A percentile compares a stretch with the other conserved stretches of the same genome.
Evolutionary conservation across 495 filamentous ascomycete species (phyloP).

Genomic region (Penicillium ochrochloron): DNA sequence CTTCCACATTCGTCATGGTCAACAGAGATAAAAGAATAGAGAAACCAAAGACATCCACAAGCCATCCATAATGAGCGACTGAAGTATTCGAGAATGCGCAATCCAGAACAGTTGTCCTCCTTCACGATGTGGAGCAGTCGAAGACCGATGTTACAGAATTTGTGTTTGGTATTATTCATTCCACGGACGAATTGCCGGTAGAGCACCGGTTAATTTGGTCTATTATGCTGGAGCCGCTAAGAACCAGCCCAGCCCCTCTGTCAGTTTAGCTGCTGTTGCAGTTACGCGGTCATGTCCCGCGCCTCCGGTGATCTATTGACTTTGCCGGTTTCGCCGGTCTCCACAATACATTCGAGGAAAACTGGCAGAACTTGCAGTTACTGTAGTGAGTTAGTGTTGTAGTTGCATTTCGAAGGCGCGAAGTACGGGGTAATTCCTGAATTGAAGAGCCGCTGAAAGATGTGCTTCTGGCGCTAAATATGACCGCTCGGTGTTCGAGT

Average conservation of each 20-base stretch:
- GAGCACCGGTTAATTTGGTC: neutral
- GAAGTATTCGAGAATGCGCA: neutral
- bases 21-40: neutral
- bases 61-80: constrained; percentile 4
- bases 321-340: constrained; percentile 5
- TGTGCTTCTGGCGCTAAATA: neutral
- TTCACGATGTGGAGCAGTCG: constrained; percentile 7
- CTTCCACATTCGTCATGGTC: neutral
- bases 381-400: neutral
- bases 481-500: neutral
- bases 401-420: neutral
- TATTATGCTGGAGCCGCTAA: neutral
- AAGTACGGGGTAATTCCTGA: neutral
- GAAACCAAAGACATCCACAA: constrained; percentile 6
- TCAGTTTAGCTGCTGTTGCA: neutral
- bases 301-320: constrained; percentile 4
- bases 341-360: neutral
- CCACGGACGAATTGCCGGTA: constrained; percentile 4
- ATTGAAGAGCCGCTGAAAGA: neutral
- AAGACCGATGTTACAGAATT: constrained; percentile 7
- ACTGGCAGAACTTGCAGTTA: neutral
- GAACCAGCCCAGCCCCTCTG: neutral
- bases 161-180: constrained; percentile 1
- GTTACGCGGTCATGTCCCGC: neutral
- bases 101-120: neutral